phyloP scores from a whole-genome alignment of 148 eudicot genomes.

The Rhododendron williamsianum region DNA sequence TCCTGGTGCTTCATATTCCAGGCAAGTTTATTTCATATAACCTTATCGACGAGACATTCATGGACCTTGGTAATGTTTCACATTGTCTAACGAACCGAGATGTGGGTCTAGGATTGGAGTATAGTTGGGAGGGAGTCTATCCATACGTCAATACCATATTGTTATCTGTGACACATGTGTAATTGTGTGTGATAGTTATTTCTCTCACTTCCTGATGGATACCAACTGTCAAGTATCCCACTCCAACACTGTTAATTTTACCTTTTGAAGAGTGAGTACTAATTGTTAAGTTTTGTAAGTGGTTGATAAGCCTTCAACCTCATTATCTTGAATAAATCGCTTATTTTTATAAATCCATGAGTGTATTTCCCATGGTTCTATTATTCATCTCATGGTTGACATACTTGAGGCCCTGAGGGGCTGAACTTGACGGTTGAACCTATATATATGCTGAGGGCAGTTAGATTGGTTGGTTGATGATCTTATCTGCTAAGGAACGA shows the following conservation, averaged over 20 bases:
- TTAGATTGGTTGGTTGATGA: neutral
- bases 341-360: neutral
- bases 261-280: neutral
- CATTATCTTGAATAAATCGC: neutral
- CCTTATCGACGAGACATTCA: neutral
- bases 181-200: neutral
- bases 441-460: neutral
- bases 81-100: neutral
- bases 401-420: no score
- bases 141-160: neutral
- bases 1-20: neutral
- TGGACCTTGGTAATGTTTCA: neutral
- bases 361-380: neutral
- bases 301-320: neutral
- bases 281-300: no score
- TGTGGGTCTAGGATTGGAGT: neutral
- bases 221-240: neutral
- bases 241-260: neutral
- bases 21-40: neutral
- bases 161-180: neutral
- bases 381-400: neutral
- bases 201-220: conserved; percentile 1
- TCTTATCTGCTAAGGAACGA: neutral
- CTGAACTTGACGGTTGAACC: neutral
- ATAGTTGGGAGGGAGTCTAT: neutral